phyloP scores from a whole-genome alignment of 1,284 basidiomycete species.

The Thecaphora frezii region DNA sequence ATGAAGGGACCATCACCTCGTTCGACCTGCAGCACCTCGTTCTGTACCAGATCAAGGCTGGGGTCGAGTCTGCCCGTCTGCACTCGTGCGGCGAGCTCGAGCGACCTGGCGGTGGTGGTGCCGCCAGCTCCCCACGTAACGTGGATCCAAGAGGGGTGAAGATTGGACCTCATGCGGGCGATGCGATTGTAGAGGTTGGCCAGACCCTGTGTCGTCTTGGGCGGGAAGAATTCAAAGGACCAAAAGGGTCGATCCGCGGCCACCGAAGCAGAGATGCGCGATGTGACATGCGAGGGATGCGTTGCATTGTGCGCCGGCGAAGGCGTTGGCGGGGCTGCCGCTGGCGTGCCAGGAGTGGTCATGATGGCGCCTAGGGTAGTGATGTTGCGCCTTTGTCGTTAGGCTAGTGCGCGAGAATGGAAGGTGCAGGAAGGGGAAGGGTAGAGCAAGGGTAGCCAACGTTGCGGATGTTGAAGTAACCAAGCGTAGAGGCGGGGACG shows the following conservation, averaged over 20 bases:
- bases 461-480: too few relatives aligned
- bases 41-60: constrained; percentile 9
- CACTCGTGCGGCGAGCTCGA: constrained; percentile 68
- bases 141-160: constrained; percentile 62
- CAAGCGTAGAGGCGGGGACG: too few relatives aligned
- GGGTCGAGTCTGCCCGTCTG: constrained; percentile 48
- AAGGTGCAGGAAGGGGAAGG: too few relatives aligned
- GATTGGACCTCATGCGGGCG: constrained; percentile 69
- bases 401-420: too few relatives aligned
- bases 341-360: too few relatives aligned
- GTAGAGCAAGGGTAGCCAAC: too few relatives aligned
- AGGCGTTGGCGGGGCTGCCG: too few relatives aligned
- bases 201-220: constrained; percentile 86
- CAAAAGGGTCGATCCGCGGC: constrained; percentile 31
- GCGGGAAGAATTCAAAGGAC: constrained; percentile 92
- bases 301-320: too few relatives aligned
- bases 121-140: constrained; percentile 98
- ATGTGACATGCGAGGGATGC: constrained; percentile 35
- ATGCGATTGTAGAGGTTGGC: constrained; percentile 61
- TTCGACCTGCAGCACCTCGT: constrained; percentile 8
- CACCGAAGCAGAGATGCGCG: constrained; percentile 16
- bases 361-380: too few relatives aligned
- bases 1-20: neutral
- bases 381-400: too few relatives aligned
- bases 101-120: constrained; percentile 79